Evolutionary conservation across 176 grass and related monocot species (phyloP).

Genomic region (Avena insularis): DNA sequence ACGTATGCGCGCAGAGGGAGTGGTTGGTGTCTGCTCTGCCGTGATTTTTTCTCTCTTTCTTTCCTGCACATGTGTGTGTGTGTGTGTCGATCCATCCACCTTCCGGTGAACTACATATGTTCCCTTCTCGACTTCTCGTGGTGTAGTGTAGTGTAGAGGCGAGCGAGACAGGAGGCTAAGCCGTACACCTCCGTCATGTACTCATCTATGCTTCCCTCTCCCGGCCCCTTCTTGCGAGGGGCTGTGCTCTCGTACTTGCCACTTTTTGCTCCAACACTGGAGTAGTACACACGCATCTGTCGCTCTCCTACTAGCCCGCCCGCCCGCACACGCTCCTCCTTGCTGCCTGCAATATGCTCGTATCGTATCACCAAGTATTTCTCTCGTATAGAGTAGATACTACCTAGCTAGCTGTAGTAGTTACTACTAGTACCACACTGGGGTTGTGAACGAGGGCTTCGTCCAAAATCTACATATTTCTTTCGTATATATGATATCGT

Average conservation of each 20-base stretch:
- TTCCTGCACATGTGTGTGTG: background rate
- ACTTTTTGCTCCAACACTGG: conserved; percentile 47
- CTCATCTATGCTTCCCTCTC: background rate
- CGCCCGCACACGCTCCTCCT: background rate
- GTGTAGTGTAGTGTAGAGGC: conserved; percentile 26
- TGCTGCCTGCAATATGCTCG: background rate
- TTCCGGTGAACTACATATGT: background rate
- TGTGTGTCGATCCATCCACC: background rate
- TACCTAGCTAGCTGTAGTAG: background rate
- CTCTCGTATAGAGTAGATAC: background rate
- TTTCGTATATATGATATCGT: too few relatives aligned
- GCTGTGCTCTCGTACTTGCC: conserved; percentile 52
- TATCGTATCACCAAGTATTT: background rate
- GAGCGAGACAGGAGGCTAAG: conserved; percentile 8
- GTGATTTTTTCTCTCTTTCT: background rate
- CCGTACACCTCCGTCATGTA: background rate
- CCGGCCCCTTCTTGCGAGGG: background rate
- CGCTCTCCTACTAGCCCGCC: background rate
- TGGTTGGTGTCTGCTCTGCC: background rate
- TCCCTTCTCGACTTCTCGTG: background rate
- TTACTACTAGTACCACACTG: too few relatives aligned
- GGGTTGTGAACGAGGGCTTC: too few relatives aligned
- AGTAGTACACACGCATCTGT: background rate
- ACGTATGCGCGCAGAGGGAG: conserved; percentile 8
- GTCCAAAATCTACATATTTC: too few relatives aligned